Percentiles rank a stretch among this genome's conserved stretches.
Conservation (phyloP, 495 filamentous ascomycete species). For the Tirmania nivea region DNA sequence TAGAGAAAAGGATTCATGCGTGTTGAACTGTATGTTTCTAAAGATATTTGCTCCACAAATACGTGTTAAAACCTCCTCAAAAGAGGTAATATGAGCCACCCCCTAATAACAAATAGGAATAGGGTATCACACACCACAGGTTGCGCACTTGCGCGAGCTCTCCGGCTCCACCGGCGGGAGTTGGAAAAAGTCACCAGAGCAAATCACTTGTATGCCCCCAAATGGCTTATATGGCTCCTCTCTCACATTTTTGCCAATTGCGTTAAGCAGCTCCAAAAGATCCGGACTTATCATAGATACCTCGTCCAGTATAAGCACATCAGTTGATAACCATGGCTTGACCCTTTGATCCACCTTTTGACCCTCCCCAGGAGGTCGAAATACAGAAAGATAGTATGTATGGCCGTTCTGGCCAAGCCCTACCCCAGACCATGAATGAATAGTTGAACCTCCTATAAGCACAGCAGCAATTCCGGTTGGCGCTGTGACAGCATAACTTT, state of each 20-base stretch:
- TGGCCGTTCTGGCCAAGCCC: slow-evolving; percentile 14
- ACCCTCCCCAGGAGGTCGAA: background rate
- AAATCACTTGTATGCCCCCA: slow-evolving; percentile 15
- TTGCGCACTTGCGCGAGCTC: slow-evolving; percentile 8
- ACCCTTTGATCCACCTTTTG: background rate
- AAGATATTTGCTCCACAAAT: too few species aligned
- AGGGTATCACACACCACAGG: slow-evolving; percentile 6
- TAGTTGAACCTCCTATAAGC: slow-evolving; percentile 14
- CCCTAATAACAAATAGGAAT: too few species aligned
- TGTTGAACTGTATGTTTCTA: too few species aligned
- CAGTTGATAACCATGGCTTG: slow-evolving; percentile 2
- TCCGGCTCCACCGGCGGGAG: slow-evolving; percentile 16
- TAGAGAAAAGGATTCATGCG: too few species aligned
- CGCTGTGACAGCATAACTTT: slow-evolving; percentile 12
- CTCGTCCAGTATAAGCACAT: slow-evolving; percentile 18
- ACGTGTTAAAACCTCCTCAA: too few species aligned
- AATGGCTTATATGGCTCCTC: slow-evolving; percentile 5
- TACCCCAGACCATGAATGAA: slow-evolving; percentile 15
- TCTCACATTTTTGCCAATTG: slow-evolving; percentile 4
- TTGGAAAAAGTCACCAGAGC: slow-evolving; percentile 20
- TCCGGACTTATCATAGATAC: slow-evolving; percentile 19
- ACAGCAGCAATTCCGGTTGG: slow-evolving; percentile 16
- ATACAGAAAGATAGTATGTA: slow-evolving; percentile 1
- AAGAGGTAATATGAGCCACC: too few species aligned
- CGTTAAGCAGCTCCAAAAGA: slow-evolving; percentile 14